phyloP scores from a whole-genome alignment of 2,329 filamentous ascomycete genomes.

The Phialophora expanda region DNA sequence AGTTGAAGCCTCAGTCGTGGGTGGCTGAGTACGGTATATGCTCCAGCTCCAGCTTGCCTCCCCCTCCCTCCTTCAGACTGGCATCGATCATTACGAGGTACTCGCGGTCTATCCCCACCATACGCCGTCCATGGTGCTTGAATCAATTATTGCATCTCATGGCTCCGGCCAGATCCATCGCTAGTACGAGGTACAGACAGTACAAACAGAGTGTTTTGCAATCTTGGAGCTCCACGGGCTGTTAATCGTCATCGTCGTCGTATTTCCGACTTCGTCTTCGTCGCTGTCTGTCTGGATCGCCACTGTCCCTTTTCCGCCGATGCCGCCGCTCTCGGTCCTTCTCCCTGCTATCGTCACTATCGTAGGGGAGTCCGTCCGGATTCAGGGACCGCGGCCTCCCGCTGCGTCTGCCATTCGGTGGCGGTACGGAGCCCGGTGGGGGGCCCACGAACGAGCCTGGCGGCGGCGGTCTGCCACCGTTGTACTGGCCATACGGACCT shows the following conservation, averaged over 20 bases:
- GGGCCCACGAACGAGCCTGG: slow-evolving; percentile 19
- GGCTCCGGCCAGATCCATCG: too few species aligned
- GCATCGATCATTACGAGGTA: too few species aligned
- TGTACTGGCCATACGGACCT: slow-evolving; percentile 10
- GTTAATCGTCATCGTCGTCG: slow-evolving; percentile 22
- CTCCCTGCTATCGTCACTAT: slow-evolving; percentile 13
- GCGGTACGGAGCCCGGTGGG: not conserved
- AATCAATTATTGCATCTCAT: too few species aligned
- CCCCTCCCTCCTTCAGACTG: too few species aligned
- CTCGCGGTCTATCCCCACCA: too few species aligned
- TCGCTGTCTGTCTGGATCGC: slow-evolving; percentile 26
- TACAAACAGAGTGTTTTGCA: not conserved
- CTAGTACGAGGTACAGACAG: too few species aligned
- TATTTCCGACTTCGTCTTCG: slow-evolving; percentile 28
- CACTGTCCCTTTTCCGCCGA: slow-evolving; percentile 19
- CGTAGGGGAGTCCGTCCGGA: slow-evolving; percentile 6
- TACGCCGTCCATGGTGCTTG: too few species aligned
- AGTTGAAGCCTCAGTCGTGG: too few species aligned
- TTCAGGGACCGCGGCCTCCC: slow-evolving; percentile 11
- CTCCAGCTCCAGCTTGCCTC: too few species aligned
- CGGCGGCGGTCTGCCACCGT: slow-evolving; percentile 3
- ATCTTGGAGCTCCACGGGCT: not conserved
- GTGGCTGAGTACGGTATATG: too few species aligned
- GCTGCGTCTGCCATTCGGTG: not conserved
- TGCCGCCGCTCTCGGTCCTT: slow-evolving; percentile 11